phyloP scores from a whole-genome alignment of 768 basidiomycete genomes.

The Agaricus blazei region DNA sequence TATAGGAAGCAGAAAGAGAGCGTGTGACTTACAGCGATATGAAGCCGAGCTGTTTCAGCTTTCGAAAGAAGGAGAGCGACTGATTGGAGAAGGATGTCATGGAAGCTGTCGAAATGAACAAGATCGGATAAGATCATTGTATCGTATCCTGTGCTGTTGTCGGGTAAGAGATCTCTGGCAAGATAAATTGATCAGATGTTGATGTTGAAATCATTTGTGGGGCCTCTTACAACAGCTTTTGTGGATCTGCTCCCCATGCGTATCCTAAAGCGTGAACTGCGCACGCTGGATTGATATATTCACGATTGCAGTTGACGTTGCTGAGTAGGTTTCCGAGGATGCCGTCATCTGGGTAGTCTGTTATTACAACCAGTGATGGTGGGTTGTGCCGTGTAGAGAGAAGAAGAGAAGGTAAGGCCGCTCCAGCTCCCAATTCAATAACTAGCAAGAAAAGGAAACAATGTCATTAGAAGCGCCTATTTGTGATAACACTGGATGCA shows the following conservation, averaged over 20 bases:
- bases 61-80: conserved; percentile 42
- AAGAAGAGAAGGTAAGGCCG: conserved; percentile 62
- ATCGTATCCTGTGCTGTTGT: conserved; percentile 39
- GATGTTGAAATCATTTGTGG: neutral
- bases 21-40: conserved; percentile 42
- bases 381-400: conserved; percentile 37
- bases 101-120: conserved; percentile 61
- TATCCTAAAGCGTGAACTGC: conserved; percentile 44
- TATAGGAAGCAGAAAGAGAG: neutral
- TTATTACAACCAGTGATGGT: conserved; percentile 52
- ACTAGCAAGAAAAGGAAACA: conserved; percentile 29
- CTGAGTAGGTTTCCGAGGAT: conserved; percentile 52
- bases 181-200: neutral
- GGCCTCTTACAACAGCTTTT: conserved; percentile 40
- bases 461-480: neutral
- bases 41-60: conserved; percentile 35
- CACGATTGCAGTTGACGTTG: conserved; percentile 50
- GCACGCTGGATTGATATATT: conserved; percentile 31
- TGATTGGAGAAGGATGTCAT: conserved; percentile 50
- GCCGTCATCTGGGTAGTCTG: conserved; percentile 63
- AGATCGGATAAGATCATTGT: conserved; percentile 67
- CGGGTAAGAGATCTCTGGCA: conserved; percentile 16
- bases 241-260: conserved; percentile 58
- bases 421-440: conserved; percentile 69
- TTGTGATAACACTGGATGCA: neutral